Conservation (phyloP, 257 asterid genomes). For the Nyctanthes arbortristis region DNA sequence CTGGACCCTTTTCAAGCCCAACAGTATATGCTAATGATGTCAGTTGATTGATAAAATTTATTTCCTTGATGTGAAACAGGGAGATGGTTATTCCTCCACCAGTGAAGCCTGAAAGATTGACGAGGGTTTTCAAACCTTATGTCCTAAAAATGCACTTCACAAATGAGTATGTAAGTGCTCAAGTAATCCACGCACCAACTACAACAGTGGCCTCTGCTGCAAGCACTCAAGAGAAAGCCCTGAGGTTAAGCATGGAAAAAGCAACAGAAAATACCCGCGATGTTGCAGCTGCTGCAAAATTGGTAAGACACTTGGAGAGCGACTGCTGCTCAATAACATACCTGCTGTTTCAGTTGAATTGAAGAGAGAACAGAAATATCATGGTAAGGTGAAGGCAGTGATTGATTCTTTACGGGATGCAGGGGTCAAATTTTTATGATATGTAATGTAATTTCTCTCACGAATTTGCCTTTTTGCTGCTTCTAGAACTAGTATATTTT, state of each 20-base stretch:
- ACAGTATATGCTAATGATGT: too few species aligned
- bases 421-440: slow-evolving; percentile 67
- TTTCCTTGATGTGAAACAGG: slow-evolving; percentile 14
- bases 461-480: slow-evolving; percentile 14
- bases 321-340: slow-evolving; percentile 55
- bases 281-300: slow-evolving; percentile 94
- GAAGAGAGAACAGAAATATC: slow-evolving; percentile 77
- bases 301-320: slow-evolving; percentile 76
- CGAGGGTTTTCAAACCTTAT: slow-evolving; percentile 75
- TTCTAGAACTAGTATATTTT: background rate
- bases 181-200: slow-evolving; percentile 85
- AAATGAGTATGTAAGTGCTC: slow-evolving; percentile 72
- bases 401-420: slow-evolving; percentile 65
- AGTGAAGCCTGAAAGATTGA: slow-evolving; percentile 59
- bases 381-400: slow-evolving; percentile 90
- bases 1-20: too few species aligned
- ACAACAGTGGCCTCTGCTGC: slow-evolving; percentile 90
- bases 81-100: slow-evolving; percentile 86
- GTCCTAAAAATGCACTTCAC: slow-evolving; percentile 82
- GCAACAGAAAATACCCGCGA: slow-evolving; percentile 66
- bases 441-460: background rate
- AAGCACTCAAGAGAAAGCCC: slow-evolving; percentile 83
- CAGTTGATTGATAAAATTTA: background rate
- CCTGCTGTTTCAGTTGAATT: slow-evolving; percentile 72
- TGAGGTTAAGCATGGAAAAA: slow-evolving; percentile 59